phyloP scores from a whole-genome alignment of 106 monocot species.

The Gastrodia elata region DNA sequence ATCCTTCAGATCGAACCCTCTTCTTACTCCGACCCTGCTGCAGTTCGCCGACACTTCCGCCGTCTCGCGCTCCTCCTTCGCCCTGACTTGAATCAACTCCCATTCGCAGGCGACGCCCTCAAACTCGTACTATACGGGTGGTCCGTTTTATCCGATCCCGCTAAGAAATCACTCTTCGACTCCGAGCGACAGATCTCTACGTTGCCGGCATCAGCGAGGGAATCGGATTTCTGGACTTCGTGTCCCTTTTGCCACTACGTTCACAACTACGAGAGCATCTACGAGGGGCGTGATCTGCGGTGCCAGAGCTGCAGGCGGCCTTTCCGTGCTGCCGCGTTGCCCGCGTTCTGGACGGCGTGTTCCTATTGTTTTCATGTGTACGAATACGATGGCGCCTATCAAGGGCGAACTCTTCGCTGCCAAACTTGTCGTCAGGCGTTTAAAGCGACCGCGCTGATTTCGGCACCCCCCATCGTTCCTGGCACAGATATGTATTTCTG shows the following conservation, averaged over 20 bases:
- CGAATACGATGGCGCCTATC: conserved; percentile 38
- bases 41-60: conserved; percentile 22
- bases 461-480: conserved; percentile 52
- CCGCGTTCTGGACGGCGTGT: conserved; percentile 69
- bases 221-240: conserved; percentile 26
- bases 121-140: conserved; percentile 25
- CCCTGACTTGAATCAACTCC: conserved; percentile 9
- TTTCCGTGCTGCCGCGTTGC: background rate
- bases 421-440: conserved; percentile 38
- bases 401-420: conserved; percentile 30
- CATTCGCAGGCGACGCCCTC: conserved; percentile 18
- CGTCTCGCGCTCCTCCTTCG: conserved; percentile 45
- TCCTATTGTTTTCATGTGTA: conserved; percentile 44
- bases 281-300: conserved; percentile 12
- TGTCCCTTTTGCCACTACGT: conserved; percentile 18
- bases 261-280: conserved; percentile 21
- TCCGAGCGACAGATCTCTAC: conserved; percentile 13
- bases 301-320: conserved; percentile 24
- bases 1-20: conserved; percentile 41
- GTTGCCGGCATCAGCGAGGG: background rate
- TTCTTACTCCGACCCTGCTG: conserved; percentile 9
- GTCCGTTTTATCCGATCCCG: conserved; percentile 32
- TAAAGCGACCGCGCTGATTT: conserved; percentile 27
- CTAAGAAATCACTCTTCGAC: conserved; percentile 35
- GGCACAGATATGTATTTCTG: conserved; percentile 71